phyloP scores from a whole-genome alignment of 495 filamentous ascomycete species.

The Penicillium dipodomyicola region DNA sequence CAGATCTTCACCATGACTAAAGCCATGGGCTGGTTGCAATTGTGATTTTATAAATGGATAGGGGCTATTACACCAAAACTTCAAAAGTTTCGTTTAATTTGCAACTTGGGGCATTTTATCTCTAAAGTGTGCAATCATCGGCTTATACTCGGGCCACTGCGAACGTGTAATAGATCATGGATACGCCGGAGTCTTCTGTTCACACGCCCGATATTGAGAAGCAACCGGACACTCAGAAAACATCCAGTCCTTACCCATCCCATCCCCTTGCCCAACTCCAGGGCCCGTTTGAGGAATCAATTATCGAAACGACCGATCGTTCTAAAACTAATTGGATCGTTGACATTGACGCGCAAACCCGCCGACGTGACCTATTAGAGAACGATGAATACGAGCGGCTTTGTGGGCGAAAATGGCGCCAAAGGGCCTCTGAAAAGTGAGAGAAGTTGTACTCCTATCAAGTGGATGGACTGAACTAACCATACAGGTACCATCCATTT shows the following conservation, averaged over 20 bases:
- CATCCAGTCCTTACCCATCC: slow-evolving; percentile 43
- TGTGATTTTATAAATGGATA: background rate
- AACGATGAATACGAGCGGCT: slow-evolving; percentile 60
- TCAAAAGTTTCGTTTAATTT: background rate
- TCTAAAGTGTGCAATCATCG: background rate
- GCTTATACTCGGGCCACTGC: background rate
- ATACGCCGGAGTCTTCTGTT: background rate
- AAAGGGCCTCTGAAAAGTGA: slow-evolving; percentile 58
- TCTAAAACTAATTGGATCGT: slow-evolving; percentile 49
- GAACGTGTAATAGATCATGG: background rate
- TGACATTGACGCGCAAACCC: slow-evolving; percentile 60
- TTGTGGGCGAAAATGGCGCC: slow-evolving; percentile 70
- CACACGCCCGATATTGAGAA: background rate
- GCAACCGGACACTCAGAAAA: background rate
- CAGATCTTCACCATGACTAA: background rate
- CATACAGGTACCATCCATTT: slow-evolving; percentile 68
- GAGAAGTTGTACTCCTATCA: slow-evolving; percentile 9
- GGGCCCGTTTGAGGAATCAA: slow-evolving; percentile 89
- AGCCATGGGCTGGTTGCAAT: background rate
- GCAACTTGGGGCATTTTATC: background rate
- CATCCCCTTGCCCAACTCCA: slow-evolving; percentile 87
- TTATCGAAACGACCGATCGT: slow-evolving; percentile 62
- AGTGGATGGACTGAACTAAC: background rate
- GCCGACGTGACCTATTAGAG: slow-evolving; percentile 68
- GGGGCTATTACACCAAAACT: background rate